These are phyloP conservation scores for Mortierella hygrophila DNA, from an alignment of 192 early-diverging fungal genomes.

Conservation along the genomic window DNA sequence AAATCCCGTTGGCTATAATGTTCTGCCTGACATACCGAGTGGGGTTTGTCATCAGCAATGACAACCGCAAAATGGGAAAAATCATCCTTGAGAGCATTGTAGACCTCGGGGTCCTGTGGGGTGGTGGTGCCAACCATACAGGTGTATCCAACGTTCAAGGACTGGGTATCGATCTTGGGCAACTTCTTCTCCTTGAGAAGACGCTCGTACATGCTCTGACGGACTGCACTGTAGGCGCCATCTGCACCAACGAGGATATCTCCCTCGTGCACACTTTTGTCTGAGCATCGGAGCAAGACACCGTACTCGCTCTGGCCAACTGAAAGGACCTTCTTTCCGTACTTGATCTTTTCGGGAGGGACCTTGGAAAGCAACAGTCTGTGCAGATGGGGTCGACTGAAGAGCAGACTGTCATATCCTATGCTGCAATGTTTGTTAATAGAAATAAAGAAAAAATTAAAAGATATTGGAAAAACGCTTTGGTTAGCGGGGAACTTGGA, in stretches of 20 bases:
- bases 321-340: slow-evolving; percentile 20
- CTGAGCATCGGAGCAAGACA: slow-evolving; percentile 23
- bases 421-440: neutral
- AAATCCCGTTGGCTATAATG: no score
- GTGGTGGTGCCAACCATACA: slow-evolving; percentile 29
- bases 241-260: slow-evolving; percentile 48
- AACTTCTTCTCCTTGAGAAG: slow-evolving; percentile 23
- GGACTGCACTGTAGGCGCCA: slow-evolving; percentile 39
- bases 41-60: slow-evolving; percentile 23
- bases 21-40: slow-evolving; percentile 17
- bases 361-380: slow-evolving; percentile 26
- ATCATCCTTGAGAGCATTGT: slow-evolving; percentile 28
- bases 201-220: slow-evolving; percentile 33
- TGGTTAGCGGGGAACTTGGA: neutral
- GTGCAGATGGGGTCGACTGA: slow-evolving; percentile 26
- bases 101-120: slow-evolving; percentile 32
- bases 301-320: slow-evolving; percentile 29
- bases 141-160: slow-evolving; percentile 9
- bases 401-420: slow-evolving; percentile 21
- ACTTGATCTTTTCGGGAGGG: slow-evolving; percentile 17
- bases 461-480: no score
- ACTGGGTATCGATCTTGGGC: slow-evolving; percentile 23
- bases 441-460: no score
- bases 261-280: slow-evolving; percentile 17
- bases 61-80: slow-evolving; percentile 7